Evolutionary conservation across 805 yeast genomes (phyloP).

Genomic region (Wickerhamiella dianesei): DNA sequence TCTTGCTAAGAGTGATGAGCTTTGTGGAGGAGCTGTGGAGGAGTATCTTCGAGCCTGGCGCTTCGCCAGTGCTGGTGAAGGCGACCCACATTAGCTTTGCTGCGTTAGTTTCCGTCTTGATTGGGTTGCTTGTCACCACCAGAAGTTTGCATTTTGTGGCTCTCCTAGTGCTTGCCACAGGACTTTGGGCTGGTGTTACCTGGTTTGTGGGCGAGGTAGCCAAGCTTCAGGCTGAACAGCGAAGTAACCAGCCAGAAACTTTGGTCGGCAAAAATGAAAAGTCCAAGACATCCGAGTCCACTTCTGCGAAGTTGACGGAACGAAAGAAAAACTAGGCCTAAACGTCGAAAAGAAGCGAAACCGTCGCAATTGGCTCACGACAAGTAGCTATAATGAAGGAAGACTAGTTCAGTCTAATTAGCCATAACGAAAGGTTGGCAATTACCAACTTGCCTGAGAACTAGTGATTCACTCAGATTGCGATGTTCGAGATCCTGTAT

Average conservation of each 20-base stretch:
- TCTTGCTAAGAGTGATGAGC: background rate
- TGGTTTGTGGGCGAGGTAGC: conserved; percentile 44
- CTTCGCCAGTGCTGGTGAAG: conserved; percentile 72
- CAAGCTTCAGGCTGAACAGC: background rate
- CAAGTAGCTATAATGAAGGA: too few relatives aligned
- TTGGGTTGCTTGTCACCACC: conserved; percentile 43
- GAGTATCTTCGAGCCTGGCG: conserved; percentile 83
- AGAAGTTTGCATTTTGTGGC: conserved; percentile 53
- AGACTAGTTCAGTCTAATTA: too few relatives aligned
- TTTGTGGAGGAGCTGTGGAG: conserved; percentile 66
- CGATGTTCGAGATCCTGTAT: too few relatives aligned
- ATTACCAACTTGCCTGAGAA: too few relatives aligned
- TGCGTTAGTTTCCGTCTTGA: conserved; percentile 44
- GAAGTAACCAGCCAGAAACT: too few relatives aligned
- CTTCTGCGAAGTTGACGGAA: too few relatives aligned
- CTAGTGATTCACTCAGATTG: too few relatives aligned
- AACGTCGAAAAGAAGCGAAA: too few relatives aligned
- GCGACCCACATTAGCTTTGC: conserved; percentile 82
- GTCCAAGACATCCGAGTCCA: too few relatives aligned
- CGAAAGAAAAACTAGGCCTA: too few relatives aligned
- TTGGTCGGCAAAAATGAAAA: background rate
- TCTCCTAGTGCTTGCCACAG: conserved; percentile 40
- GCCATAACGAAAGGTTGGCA: too few relatives aligned
- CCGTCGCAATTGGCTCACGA: too few relatives aligned
- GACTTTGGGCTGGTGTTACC: conserved; percentile 65